Evolutionary conservation across 495 filamentous ascomycete genomes (phyloP).

Genomic region (Pyrenula aspistea): DNA sequence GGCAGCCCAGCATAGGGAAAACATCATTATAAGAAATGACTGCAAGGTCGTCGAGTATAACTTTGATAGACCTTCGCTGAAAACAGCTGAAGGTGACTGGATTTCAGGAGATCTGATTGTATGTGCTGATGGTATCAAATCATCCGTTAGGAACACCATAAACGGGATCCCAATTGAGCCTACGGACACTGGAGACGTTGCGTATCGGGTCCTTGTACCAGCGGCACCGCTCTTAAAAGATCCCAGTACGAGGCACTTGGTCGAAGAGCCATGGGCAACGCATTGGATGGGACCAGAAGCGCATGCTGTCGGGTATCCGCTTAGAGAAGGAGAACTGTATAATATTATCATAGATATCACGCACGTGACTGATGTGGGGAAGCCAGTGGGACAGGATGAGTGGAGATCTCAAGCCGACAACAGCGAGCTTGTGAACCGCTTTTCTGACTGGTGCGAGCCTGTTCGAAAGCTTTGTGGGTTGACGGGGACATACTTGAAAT

Average conservation of each 20-base stretch:
- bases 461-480: constrained; percentile 31
- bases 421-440: constrained; percentile 36
- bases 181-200: constrained; percentile 45
- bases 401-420: constrained; percentile 28
- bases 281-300: constrained; percentile 33
- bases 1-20: not conserved
- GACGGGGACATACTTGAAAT: constrained; percentile 35
- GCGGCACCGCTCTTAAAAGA: constrained; percentile 34
- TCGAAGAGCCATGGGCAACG: constrained; percentile 12
- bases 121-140: constrained; percentile 45
- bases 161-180: constrained; percentile 28
- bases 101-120: constrained; percentile 38
- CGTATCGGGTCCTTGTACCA: constrained; percentile 45
- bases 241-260: constrained; percentile 21
- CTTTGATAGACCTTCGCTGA: constrained; percentile 24
- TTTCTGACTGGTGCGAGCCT: constrained; percentile 39
- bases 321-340: constrained; percentile 36
- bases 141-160: constrained; percentile 28
- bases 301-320: constrained; percentile 46
- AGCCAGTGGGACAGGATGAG: constrained; percentile 10
- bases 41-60: constrained; percentile 10
- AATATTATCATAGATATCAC: constrained; percentile 47
- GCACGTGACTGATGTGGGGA: constrained; percentile 26
- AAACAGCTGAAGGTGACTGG: constrained; percentile 16
- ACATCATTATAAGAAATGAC: not conserved